Evolutionary conservation across 495 filamentous ascomycete species (phyloP), one percentile per base, ranked within the genome.

Genomic region (Xylaria palmicola): DNA sequence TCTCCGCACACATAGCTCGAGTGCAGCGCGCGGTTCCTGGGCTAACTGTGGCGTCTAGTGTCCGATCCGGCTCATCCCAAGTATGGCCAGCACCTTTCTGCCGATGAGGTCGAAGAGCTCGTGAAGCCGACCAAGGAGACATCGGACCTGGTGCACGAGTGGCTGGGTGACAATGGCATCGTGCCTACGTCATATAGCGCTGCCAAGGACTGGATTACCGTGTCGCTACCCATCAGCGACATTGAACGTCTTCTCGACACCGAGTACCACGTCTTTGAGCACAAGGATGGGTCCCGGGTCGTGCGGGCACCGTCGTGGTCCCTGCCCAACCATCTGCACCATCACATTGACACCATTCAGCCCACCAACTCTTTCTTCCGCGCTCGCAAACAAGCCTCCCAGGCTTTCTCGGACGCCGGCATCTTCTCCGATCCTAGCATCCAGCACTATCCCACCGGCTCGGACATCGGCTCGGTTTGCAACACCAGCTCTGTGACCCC

Each of bases 231-330:
- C 43, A 27, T 87, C 78, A 62, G 70, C 67, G 49, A 75, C 73
- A 57, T 79, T 68, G 85, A 89, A 62, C 68, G 65, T 7, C 75
- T 89, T 1, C 79, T 89, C 50, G 73, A 80, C 57, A 83, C 86
- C 3, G 74, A 85, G 59, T 89, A 87, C 64, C 80, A 83, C 60
- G 59, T 82, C 41, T 86, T 86, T 66, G 72, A 81, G 58, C 82
- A 88, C 20, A 67, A 70, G 49, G 75, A 67, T 72, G 73, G 51
- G 59, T 69, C 51, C 52, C 62, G 56, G 20, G 74, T 64, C 37
- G 75, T 78, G 77, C 79, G 87, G 10, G 84, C 87, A 4, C 81
- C 82, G n/a, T 65, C 77, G 41, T 90, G 90, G 75, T 86, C 85
- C 15, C 76, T 91, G 12, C 88, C 88, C 0, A 76, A 81, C 48